These are phyloP conservation scores for Colletotrichum salicis DNA, from an alignment of 2,329 filamentous ascomycete genomes.

Conservation along the genomic window DNA sequence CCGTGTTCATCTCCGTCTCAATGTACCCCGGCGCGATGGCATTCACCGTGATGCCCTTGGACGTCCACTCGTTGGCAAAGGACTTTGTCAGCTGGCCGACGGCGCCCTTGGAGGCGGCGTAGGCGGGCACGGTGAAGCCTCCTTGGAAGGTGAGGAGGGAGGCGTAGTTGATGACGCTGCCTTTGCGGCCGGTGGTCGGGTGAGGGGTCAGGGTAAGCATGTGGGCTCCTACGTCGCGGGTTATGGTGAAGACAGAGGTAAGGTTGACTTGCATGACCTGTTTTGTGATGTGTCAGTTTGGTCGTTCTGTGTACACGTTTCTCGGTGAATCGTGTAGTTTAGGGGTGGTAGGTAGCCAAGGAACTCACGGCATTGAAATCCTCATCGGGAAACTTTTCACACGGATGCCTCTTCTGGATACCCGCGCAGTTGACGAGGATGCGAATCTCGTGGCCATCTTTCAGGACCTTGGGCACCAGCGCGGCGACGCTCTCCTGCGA, in stretches of 20 bases:
- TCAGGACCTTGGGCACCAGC: conserved; percentile 70
- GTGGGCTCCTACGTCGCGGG: conserved; percentile 81
- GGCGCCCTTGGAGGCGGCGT: conserved; percentile 86
- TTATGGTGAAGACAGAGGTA: conserved; percentile 80
- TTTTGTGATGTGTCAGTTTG: background rate
- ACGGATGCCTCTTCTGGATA: conserved; percentile 82
- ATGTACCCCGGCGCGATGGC: conserved; percentile 92
- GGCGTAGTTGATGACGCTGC: conserved; percentile 85
- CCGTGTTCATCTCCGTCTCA: conserved; percentile 93
- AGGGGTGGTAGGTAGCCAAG: background rate
- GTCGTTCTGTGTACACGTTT: no score
- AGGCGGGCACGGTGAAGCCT: conserved; percentile 87
- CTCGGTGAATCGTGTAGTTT: no score
- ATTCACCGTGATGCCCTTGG: conserved; percentile 84
- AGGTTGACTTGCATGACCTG: conserved; percentile 88
- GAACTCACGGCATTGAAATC: conserved; percentile 76
- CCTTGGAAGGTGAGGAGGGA: conserved; percentile 87
- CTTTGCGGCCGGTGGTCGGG: conserved; percentile 64
- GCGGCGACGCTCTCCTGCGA: conserved; percentile 67
- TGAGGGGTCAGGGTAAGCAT: conserved; percentile 71
- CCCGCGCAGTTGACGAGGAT: conserved; percentile 89
- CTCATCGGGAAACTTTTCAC: conserved; percentile 77
- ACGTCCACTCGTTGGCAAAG: conserved; percentile 86
- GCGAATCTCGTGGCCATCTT: conserved; percentile 72
- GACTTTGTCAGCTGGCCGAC: conserved; percentile 87